phyloP scores from a whole-genome alignment of 495 filamentous ascomycete species.

The Neohortaea acidophila region DNA sequence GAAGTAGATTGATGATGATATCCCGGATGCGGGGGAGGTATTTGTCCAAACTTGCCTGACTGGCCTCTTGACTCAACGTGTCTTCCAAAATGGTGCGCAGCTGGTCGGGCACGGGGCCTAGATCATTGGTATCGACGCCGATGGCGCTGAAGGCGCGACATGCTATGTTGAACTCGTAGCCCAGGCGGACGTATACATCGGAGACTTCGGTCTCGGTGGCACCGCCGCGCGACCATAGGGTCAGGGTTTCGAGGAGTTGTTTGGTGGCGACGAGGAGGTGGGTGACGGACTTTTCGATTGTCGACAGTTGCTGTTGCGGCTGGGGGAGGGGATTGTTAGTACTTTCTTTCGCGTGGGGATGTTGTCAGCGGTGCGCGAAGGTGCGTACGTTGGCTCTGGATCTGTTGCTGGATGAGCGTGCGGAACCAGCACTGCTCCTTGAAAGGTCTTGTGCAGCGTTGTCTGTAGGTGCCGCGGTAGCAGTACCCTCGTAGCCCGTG shows the following conservation, averaged over 20 bases:
- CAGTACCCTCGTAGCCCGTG: too few relatives aligned
- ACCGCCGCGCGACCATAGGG: conserved; percentile 83
- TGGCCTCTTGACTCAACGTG: conserved; percentile 91
- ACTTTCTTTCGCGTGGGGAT: not conserved
- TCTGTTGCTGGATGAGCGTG: conserved; percentile 3
- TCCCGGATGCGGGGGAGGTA: conserved; percentile 88
- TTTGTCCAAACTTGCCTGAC: conserved; percentile 73
- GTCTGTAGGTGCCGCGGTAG: too few relatives aligned
- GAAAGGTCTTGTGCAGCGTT: conserved; percentile 4
- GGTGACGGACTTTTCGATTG: conserved; percentile 97
- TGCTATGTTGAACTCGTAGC: conserved; percentile 97
- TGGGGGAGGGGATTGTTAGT: conserved; percentile 25
- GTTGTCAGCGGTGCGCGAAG: not conserved
- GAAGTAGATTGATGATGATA: conserved; percentile 93
- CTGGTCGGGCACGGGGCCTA: conserved; percentile 88
- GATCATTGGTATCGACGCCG: conserved; percentile 81
- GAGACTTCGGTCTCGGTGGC: conserved; percentile 90
- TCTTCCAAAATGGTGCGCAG: conserved; percentile 83
- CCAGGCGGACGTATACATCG: conserved; percentile 91
- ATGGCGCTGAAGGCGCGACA: conserved; percentile 92
- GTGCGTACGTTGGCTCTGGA: conserved; percentile 10
- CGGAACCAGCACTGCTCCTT: conserved; percentile 12
- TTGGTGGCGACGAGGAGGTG: conserved; percentile 96
- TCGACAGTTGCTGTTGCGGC: conserved; percentile 61
- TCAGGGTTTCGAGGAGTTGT: conserved; percentile 90